Conservation (phyloP, 2,329 filamentous ascomycete species). For the Elsinoe fawcettii region DNA sequence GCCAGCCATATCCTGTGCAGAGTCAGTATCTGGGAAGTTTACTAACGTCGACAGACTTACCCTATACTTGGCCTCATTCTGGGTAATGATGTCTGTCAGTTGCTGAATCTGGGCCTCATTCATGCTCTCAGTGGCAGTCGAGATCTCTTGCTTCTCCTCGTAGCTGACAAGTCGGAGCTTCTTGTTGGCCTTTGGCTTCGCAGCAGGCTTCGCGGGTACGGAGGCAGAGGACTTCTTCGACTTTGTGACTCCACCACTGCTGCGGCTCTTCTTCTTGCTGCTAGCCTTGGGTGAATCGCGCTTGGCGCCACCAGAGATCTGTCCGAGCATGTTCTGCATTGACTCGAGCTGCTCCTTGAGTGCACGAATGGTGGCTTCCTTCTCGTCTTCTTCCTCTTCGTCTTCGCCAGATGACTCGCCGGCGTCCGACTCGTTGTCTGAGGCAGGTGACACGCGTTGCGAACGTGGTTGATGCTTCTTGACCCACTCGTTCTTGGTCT, state of each 20-base stretch:
- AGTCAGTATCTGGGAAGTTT: not conserved
- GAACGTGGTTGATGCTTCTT: constrained; percentile 62
- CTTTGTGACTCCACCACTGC: constrained; percentile 19
- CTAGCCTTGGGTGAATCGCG: constrained; percentile 40
- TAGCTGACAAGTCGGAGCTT: constrained; percentile 62
- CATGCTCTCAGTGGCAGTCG: constrained; percentile 49
- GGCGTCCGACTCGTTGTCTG: constrained; percentile 63
- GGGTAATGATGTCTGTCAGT: constrained; percentile 84
- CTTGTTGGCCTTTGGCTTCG: constrained; percentile 46
- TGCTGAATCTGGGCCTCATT: constrained; percentile 68
- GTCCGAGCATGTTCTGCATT: constrained; percentile 36
- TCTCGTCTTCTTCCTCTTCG: constrained; percentile 38
- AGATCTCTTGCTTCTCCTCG: constrained; percentile 85
- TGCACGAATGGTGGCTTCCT: constrained; percentile 52
- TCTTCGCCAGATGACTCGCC: constrained; percentile 56
- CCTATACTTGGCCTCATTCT: constrained; percentile 67
- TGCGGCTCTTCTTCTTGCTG: constrained; percentile 38
- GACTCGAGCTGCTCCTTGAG: constrained; percentile 60
- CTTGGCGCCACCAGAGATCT: constrained; percentile 31
- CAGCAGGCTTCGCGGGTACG: constrained; percentile 36
- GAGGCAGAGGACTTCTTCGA: constrained; percentile 30
- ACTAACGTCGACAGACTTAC: constrained; percentile 29
- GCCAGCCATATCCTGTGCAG: constrained; percentile 39
- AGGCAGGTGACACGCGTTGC: constrained; percentile 56
- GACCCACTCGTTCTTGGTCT: constrained; percentile 73